Evolutionary conservation across 1,284 basidiomycete genomes (phyloP).

Genomic region (Ganoderma sinense): DNA sequence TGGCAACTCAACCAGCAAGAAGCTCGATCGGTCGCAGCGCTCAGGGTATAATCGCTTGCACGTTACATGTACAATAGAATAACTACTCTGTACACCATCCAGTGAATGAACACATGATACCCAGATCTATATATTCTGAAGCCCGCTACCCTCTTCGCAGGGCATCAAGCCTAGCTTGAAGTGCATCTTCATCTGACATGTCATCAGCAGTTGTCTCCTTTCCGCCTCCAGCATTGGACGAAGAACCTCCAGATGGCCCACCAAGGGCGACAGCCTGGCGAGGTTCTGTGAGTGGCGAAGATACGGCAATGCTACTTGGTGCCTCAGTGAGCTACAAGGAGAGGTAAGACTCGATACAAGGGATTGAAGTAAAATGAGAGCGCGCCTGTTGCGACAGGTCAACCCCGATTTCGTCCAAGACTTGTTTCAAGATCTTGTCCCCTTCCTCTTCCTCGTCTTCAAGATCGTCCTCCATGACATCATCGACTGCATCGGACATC

Average conservation of each 20-base stretch:
- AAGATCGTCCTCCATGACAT: slow-evolving; percentile 94
- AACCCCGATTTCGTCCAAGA: slow-evolving; percentile 97
- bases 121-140: background rate
- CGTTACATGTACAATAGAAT: slow-evolving; percentile 22
- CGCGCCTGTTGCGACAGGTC: slow-evolving; percentile 85
- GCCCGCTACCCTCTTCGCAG: slow-evolving; percentile 33
- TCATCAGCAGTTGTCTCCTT: slow-evolving; percentile 41
- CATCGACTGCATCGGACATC: slow-evolving; percentile 99
- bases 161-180: slow-evolving; percentile 37
- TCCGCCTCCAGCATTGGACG: slow-evolving; percentile 42
- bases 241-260: slow-evolving; percentile 52
- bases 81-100: slow-evolving; percentile 24
- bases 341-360: slow-evolving; percentile 1
- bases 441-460: slow-evolving; percentile 97
- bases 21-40: slow-evolving; percentile 72
- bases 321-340: slow-evolving; percentile 78
- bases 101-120: slow-evolving; percentile 13
- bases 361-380: slow-evolving; percentile 7
- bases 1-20: slow-evolving; percentile 87
- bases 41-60: slow-evolving; percentile 55
- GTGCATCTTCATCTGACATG: slow-evolving; percentile 77
- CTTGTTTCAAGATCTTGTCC: slow-evolving; percentile 95
- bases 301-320: slow-evolving; percentile 73
- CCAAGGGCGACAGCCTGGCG: slow-evolving; percentile 86
- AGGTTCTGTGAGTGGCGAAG: slow-evolving; percentile 68